Base-by-base conservation (phyloP, 148 eudicot genomes). In the Linanthus parryae region DNA sequence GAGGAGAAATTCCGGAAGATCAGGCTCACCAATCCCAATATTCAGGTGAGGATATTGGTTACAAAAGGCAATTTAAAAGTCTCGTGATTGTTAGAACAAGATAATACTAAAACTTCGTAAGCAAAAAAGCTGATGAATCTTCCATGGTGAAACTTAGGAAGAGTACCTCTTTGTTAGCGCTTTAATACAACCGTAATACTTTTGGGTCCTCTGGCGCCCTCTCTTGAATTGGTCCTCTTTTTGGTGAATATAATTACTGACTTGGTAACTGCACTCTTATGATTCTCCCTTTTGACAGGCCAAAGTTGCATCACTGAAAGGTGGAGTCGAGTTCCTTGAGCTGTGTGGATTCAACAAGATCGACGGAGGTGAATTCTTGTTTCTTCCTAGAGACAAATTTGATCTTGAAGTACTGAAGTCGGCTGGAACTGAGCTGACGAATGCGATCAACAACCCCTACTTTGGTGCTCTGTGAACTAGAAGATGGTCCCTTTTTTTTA, bases 1-100 rank as follows among this genome's bases (percentile, higher is more conserved):
- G 99, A 92, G 72, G 99, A 92, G 82, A 92, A 92, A 72, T 92
- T 71, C 65, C 77, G 96, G 26, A 92, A 92, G 65, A 84, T 92
- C 25, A 77, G 96, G 62, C 91, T 92, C 49, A 88, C 56, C 47
- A 92, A 92, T 66, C 85, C 89, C 53, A 66, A 84, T 44, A 82
- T 92, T 65, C 99, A 92, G 99, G 99, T 88, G 56, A 57, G 56
- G 7, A n/a, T n/a, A n/a, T n/a, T n/a, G n/a, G n/a, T n/a, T n/a
- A n/a, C n/a, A n/a, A n/a, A n/a, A n/a, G n/a, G n/a, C n/a, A n/a
- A n/a, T n/a, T n/a, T n/a, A n/a, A n/a, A n/a, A n/a, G n/a, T n/a
- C n/a, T n/a, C n/a, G n/a, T n/a, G n/a, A n/a, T n/a, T n/a, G n/a
- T n/a, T n/a, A n/a, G n/a, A n/a, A n/a, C n/a, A n/a, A n/a, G n/a